Percentiles rank a stretch among this genome's conserved stretches.
These are phyloP conservation scores for Typha latifolia DNA, from an alignment of 176 grass and related monocot genomes.

Conservation along the genomic window DNA sequence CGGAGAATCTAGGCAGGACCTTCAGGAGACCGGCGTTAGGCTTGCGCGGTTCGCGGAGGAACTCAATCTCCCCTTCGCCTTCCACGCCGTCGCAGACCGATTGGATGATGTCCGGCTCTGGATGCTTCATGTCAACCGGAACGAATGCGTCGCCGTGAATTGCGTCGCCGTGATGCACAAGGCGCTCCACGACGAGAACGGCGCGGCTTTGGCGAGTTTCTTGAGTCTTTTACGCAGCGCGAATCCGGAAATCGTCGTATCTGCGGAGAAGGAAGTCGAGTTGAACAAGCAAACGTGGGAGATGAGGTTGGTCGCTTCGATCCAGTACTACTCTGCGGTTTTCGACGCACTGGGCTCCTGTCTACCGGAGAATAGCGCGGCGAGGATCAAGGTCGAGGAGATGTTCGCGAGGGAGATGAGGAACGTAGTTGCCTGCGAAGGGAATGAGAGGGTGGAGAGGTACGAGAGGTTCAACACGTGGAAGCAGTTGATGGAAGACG, in stretches of 20 bases:
- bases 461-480: constrained; percentile 64
- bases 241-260: constrained; percentile 48
- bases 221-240: constrained; percentile 56
- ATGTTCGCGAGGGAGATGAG: constrained; percentile 87
- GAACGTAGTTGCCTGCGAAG: constrained; percentile 75
- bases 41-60: constrained; percentile 48
- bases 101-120: constrained; percentile 93
- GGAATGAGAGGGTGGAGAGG: constrained; percentile 47
- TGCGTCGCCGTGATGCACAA: constrained; percentile 62
- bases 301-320: constrained; percentile 41
- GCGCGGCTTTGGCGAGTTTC: constrained; percentile 49
- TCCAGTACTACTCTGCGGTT: constrained; percentile 59
- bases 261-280: constrained; percentile 62
- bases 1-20: constrained; percentile 70
- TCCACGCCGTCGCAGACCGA: constrained; percentile 78
- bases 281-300: constrained; percentile 58
- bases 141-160: constrained; percentile 82
- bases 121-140: constrained; percentile 99
- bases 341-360: constrained; percentile 63
- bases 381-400: constrained; percentile 72
- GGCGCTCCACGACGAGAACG: constrained; percentile 50
- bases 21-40: constrained; percentile 53
- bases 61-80: constrained; percentile 65
- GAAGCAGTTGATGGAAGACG: constrained; percentile 66
- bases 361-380: constrained; percentile 27